Evolutionary conservation across 2,329 filamentous ascomycete genomes (phyloP).

Genomic region (Colletotrichum chlorophyti): DNA sequence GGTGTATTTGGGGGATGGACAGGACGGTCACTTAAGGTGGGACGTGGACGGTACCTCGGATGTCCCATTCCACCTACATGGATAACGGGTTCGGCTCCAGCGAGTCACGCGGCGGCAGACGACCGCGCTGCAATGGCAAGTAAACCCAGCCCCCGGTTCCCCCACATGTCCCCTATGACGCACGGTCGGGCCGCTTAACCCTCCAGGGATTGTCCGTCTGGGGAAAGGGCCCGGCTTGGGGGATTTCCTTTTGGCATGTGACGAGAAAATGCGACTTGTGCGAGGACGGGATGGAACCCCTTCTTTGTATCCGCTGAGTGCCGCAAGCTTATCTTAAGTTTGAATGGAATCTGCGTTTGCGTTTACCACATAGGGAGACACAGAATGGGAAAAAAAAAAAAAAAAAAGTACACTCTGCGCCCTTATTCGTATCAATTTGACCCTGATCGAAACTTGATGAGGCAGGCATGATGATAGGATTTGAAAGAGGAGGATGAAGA

Average conservation of each 20-base stretch:
- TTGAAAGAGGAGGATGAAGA: not conserved
- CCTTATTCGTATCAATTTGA: too few species aligned
- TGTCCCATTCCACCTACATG: slow-evolving; percentile 5
- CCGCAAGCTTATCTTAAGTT: not conserved
- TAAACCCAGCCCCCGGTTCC: slow-evolving; percentile 20
- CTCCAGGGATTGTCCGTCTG: slow-evolving; percentile 15
- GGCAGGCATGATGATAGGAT: too few species aligned
- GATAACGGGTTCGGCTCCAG: slow-evolving; percentile 19
- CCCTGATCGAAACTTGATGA: too few species aligned
- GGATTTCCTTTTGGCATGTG: slow-evolving; percentile 25
- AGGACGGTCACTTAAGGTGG: slow-evolving; percentile 1
- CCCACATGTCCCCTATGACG: slow-evolving; percentile 27
- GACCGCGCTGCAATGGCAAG: not conserved
- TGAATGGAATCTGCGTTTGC: not conserved
- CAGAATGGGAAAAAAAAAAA: too few species aligned
- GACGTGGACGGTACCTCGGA: slow-evolving; percentile 22
- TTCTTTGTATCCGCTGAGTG: not conserved
- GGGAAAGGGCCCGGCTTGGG: slow-evolving; percentile 13
- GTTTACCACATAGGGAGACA: too few species aligned
- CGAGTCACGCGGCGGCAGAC: slow-evolving; percentile 23
- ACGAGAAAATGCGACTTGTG: slow-evolving; percentile 17
- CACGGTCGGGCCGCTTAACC: slow-evolving; percentile 19
- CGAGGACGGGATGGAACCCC: not conserved
- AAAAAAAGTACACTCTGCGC: too few species aligned
- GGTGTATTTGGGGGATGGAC: not conserved